Evolutionary conservation across 2,329 filamentous ascomycete species (phyloP), one percentile per base, ranked within the genome.

Genomic region (Dothistroma septosporum): DNA sequence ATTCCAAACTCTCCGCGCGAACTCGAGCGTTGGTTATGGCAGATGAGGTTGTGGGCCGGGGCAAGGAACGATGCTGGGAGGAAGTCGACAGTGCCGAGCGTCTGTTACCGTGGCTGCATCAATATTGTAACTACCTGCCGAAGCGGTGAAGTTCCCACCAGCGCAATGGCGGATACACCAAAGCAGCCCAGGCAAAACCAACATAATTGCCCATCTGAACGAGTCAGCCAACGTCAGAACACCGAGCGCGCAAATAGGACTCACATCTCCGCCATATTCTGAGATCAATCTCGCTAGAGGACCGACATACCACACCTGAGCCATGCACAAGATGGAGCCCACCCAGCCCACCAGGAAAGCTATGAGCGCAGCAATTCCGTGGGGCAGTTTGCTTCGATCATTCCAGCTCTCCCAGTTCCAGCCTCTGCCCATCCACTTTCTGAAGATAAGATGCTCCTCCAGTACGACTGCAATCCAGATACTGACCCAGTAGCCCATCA

Each of bases 401-500:
- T 87, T 79, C 86, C 87, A 89, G 2, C 77, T 76, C 16, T 76
- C 75, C 85, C 86, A 89, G 63, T 85, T 81, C 73, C 83, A 88
- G 4, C 77, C 76, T 0, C 67, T 70, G 0, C 76, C 78, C 1
- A 69, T 68, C 53, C 72, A 76, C 2, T 78, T 75, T 1, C 85
- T 79, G 72, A 89, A 89, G 53, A 89, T 76, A 21, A 86, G 71
- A 53, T 86, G 82, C 69, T 90, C 87, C 68, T 85, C 80, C 1
- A 86, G 72, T 1, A 83, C 76, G 52, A 89, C 87, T 1, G 82
- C 80, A 21, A 88, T 79, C 84, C 85, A 87, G 49, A 88, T 83
- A 14, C 80, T 80, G 16, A 87, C 80, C 86, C 85, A 89, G 73
- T 89, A 89, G 1, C 87, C 87, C 83, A 89, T 89, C 22, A 89